Conservation (phyloP, 768 basidiomycete species). For the Coprinopsis marcescibilis region DNA sequence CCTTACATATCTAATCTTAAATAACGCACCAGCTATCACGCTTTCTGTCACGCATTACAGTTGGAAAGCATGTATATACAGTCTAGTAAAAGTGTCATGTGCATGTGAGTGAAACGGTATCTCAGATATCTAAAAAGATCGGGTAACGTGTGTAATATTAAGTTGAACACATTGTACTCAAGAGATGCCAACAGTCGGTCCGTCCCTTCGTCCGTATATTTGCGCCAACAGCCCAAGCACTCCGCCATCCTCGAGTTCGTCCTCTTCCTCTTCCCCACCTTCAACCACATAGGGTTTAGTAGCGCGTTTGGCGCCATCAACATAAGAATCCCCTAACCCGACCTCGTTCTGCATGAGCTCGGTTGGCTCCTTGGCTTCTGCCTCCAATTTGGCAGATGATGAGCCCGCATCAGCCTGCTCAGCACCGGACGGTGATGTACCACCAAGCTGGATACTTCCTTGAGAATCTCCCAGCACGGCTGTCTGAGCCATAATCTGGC, state of each 20-base stretch:
- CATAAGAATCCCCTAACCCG: constrained; percentile 68
- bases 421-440: constrained; percentile 9
- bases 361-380: constrained; percentile 1
- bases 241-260: constrained; percentile 69
- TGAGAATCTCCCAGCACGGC: constrained; percentile 74
- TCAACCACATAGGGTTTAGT: constrained; percentile 38
- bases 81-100: too few relatives aligned
- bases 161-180: not conserved
- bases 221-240: constrained; percentile 82
- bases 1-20: too few relatives aligned
- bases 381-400: not conserved
- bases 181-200: constrained; percentile 39
- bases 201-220: constrained; percentile 68
- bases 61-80: too few relatives aligned
- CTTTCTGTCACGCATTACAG: too few relatives aligned
- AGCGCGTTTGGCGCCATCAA: constrained; percentile 49
- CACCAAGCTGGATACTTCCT: constrained; percentile 22
- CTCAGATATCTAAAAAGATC: too few relatives aligned
- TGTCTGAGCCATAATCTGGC: constrained; percentile 55
- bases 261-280: constrained; percentile 57
- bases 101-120: too few relatives aligned
- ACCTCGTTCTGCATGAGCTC: constrained; percentile 35
- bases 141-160: too few relatives aligned
- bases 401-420: not conserved
- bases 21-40: too few relatives aligned